phyloP scores from a whole-genome alignment of 805 yeast species.

The Candida golubevii region DNA sequence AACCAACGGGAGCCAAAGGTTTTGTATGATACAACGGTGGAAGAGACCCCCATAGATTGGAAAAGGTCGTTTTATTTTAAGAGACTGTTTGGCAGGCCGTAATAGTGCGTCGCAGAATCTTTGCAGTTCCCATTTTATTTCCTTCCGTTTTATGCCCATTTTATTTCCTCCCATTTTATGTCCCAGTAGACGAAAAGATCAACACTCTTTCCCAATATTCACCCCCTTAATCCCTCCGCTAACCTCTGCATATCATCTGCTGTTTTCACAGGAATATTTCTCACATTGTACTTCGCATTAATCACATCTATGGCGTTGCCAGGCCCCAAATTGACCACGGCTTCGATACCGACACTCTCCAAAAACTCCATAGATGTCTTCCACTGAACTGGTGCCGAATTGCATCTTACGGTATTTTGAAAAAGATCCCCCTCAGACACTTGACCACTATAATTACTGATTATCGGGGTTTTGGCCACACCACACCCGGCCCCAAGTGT shows the following conservation, averaged over 20 bases:
- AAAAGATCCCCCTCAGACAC: constrained; percentile 22
- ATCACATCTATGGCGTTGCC: constrained; percentile 30
- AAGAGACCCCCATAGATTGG: neutral
- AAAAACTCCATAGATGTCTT: constrained; percentile 27
- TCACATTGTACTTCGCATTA: constrained; percentile 14
- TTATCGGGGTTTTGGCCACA: constrained; percentile 26
- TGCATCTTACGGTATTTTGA: constrained; percentile 33
- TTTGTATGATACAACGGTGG: constrained; percentile 5
- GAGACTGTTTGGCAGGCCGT: neutral
- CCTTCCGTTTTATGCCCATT: neutral
- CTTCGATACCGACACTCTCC: constrained; percentile 14
- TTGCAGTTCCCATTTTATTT: constrained; percentile 1
- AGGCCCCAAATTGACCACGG: constrained; percentile 36
- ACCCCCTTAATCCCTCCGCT: neutral
- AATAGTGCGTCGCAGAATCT: constrained; percentile 7
- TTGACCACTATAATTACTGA: constrained; percentile 35
- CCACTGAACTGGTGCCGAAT: constrained; percentile 45
- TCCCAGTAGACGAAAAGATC: neutral
- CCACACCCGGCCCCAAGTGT: constrained; percentile 13
- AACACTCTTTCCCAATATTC: neutral
- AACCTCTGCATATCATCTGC: constrained; percentile 10
- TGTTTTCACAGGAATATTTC: constrained; percentile 9
- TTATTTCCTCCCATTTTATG: neutral
- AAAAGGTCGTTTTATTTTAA: neutral
- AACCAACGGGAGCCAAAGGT: constrained; percentile 12